Evolutionary conservation across 257 asterid species (phyloP), one percentile per base, ranked within the genome.

Genomic region (Gentiana macrophylla): DNA sequence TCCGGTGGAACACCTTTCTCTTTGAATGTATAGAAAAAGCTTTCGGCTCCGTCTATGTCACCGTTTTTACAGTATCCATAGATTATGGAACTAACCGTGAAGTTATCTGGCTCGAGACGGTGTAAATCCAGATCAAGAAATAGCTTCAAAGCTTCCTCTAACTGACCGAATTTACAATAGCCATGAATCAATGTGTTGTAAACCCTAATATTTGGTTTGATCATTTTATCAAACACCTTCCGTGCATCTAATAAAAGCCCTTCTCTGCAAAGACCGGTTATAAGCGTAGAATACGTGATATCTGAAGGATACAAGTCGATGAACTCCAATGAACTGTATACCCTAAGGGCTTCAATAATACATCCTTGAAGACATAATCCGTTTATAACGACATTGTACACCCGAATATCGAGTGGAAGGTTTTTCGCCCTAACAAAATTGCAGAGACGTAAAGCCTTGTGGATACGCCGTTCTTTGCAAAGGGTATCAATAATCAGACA

Each of bases 41-140:
- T 62, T 37, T 87, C 86, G 15, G 97, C 92, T 36, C 82, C 94
- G 76, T 90, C 98, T 87, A 75, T 76, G 79, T 90, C 98, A 47
- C 95, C 96, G 68, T 68, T 81, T 66, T 52, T 76, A 68, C 90
- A 84, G 67, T 81, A 81, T 52, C 95, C 90, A 54, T 79, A 75
- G 52, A 85, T 82, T 60, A 91, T 62, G 50, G 86, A 83, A 60
- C 89, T 72, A 45, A 83, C 72, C 2, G 98, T 87, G 74, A 91
- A 91, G 44, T 76, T 86, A 75, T 91, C 89, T 13, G 98, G 90
- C 70, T 63, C 50, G 50, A 87, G 68, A 62, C 62, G 59, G 49
- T 76, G 66, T 37, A 34, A 61, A 72, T 80, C 88, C 59, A 91
- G 74, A 76, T 84, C 90, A 56, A 45, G 74, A 55, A 74, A 73